Evolutionary conservation across 768 basidiomycete species (phyloP), one percentile per base, ranked within the genome.

Genomic region (Lyophyllum shimeji): DNA sequence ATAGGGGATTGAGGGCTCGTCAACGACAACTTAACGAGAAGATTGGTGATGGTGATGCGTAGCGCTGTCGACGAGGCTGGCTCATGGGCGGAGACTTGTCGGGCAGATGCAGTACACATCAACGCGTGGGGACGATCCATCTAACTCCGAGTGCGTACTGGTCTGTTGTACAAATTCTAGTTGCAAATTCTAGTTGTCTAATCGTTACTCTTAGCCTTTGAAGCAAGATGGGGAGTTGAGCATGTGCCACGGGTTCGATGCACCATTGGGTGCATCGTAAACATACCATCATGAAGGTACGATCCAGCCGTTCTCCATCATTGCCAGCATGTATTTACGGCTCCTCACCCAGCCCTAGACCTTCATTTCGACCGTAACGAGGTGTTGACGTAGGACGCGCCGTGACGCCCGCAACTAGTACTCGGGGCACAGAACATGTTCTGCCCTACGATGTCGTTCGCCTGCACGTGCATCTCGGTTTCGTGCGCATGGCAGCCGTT

Each of bases 1-100:
- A 91, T 68, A 74, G 90, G 56, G 80, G 86, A 69, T 63, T 92
- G 69, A 91, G 87, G 68, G 84, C 80, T 20, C 73, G 66, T 61
- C 77, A 74, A 64, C 64, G 60, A 40, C 63, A 62, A 53, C 49
- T 55, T 18, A 60, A 58, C 43, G 60, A 59, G 31, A 52, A 58
- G n/a, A 50, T 61, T 20, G 63, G 57, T 31, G 56, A 60, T 13
- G 42, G 53, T 50, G 47, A 50, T 49, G 6, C 58, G 60, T 42
- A 56, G 45, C 5, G 50, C 31, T 37, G 27, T 48, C 47, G 34
- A 21, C 25, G 31, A 20, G n/a, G n/a, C n/a, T n/a, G n/a, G n/a
- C n/a, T n/a, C n/a, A n/a, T n/a, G n/a, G n/a, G n/a, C n/a, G n/a
- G n/a, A n/a, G n/a, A n/a, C n/a, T n/a, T n/a, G n/a, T n/a, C n/a